Evolutionary conservation across 805 yeast species (phyloP), one percentile per base, ranked within the genome.

Genomic region (Saccharomycopsis malanga): DNA sequence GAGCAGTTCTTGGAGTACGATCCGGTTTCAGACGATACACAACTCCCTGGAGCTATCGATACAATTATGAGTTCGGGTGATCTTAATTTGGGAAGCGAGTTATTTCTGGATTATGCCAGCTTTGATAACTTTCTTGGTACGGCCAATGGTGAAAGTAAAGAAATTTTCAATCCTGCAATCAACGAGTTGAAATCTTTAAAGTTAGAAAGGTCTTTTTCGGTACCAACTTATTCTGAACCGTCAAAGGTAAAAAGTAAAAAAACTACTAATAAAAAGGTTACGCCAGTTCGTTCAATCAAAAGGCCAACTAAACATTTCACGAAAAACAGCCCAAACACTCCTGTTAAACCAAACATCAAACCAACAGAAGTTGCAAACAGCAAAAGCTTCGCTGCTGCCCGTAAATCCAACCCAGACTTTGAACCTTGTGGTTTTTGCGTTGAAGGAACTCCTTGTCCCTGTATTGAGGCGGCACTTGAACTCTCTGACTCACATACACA

Each of bases 371-470:
- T n/a, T n/a, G n/a, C n/a, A n/a, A n/a, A n/a, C n/a, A n/a, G n/a
- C n/a, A n/a, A n/a, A n/a, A n/a, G n/a, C n/a, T n/a, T n/a, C n/a
- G n/a, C n/a, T n/a, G n/a, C n/a, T n/a, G n/a, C n/a, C n/a, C n/a
- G n/a, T n/a, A n/a, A n/a, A n/a, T n/a, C n/a, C 36, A 32, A n/a
- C 36, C 18, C 6, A 10, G 17, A 32, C 18, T 44, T 46, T 15
- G 94, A 84, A 54, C 78, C 83, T 50, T 89, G 98, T 64, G 97
- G 98, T 0, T 89, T 89, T 64, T 89, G 98, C 60, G 79, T 95
- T 0, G 95, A 86, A 56, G 93, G 81, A 55, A 81, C 95, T 0
- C 88, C 95, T 2, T 89, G 98, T 65, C 83, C 89, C 2, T 89
- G 97, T 62, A 76, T 89, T 23, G 96, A 87, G 56, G 84, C 77